Evolutionary conservation across 441 rosid genomes (phyloP), one percentile per base, ranked within the genome.

Genomic region (Omphalea diandra): DNA sequence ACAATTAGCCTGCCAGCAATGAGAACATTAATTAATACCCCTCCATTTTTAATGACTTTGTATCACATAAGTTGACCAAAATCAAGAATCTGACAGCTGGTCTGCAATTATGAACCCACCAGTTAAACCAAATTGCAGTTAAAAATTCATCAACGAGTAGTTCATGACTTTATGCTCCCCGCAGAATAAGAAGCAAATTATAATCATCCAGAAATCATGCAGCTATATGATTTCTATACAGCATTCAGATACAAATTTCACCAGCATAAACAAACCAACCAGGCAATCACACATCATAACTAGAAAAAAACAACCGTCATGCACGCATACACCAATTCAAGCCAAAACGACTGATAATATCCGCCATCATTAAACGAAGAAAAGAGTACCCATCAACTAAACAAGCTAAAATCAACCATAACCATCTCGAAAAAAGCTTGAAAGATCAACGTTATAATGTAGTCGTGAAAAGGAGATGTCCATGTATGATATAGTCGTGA

Each of bases 281-380:
- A 52, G 62, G 14, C 18, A 26, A 49, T 40, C 53, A 50, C 35
- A 49, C 32, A 38, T 35, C 59, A 40, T 62, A 52, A 54, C 20
- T n/a, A 22, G 12, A 26, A 52, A 47, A 50, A 6, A 49, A 49
- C 12, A 47, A 49, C 67, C 52, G 36, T 67, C 66, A 66, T 38
- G 72, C 76, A 61, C 76, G 36, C 3, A 44, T 15, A 73, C 18
- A 67, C 26, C 31, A 53, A 53, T 73, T 73, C 7, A 32, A 67
- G 55, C 56, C 56, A 59, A 47, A 59, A 58, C 8, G 31, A 12
- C 61, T 57, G 27, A 20, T 32, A 15, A 52, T 7, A 27, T 49
- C 56, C 59, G 27, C 11, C 18, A 31, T 44, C 46, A 44, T 63
- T 12, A 53, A 47, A 52, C 12, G 12, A 40, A 18, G 6, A 43